These are phyloP conservation scores for Rhynchospora pubera DNA, from an alignment of 176 grass and related monocot species.

Conservation along the genomic window DNA sequence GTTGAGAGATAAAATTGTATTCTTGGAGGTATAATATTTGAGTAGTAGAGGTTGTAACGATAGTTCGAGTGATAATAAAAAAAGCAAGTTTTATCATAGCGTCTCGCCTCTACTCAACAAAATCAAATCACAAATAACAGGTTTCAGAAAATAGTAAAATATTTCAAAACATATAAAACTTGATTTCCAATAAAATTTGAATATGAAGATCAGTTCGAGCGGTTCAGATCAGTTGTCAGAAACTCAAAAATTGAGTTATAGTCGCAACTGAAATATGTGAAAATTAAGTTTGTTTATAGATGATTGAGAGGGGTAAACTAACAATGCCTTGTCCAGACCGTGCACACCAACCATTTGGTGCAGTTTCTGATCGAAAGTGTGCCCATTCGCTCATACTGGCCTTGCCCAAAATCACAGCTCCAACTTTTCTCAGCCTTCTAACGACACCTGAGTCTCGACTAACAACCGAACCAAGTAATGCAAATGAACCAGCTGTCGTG, in stretches of 20 bases:
- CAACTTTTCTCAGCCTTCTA: slow-evolving; percentile 29
- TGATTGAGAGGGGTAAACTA: neutral
- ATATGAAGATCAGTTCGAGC: too few relatives aligned
- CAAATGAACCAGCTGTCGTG: slow-evolving; percentile 61
- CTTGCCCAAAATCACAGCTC: slow-evolving; percentile 59
- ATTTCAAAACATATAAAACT: too few relatives aligned
- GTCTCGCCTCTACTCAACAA: too few relatives aligned
- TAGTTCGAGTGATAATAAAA: too few relatives aligned
- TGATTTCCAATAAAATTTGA: too few relatives aligned
- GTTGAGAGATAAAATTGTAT: too few relatives aligned
- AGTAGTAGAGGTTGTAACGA: too few relatives aligned
- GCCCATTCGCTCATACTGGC: slow-evolving; percentile 57
- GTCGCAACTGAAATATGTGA: neutral
- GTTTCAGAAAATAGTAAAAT: too few relatives aligned
- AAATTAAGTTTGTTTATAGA: neutral
- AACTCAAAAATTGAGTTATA: neutral
- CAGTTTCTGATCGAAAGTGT: slow-evolving; percentile 24
- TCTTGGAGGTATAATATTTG: too few relatives aligned
- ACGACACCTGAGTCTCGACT: slow-evolving; percentile 47
- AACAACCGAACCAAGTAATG: slow-evolving; percentile 45
- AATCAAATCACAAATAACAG: too few relatives aligned
- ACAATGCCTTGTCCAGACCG: slow-evolving; percentile 47
- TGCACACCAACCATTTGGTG: slow-evolving; percentile 32
- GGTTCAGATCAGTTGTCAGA: too few relatives aligned
- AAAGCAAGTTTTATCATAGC: too few relatives aligned